Evolutionary conservation across 1,284 basidiomycete species (phyloP), one percentile per base, ranked within the genome.

Genomic region (Heterobasidion occidentale): DNA sequence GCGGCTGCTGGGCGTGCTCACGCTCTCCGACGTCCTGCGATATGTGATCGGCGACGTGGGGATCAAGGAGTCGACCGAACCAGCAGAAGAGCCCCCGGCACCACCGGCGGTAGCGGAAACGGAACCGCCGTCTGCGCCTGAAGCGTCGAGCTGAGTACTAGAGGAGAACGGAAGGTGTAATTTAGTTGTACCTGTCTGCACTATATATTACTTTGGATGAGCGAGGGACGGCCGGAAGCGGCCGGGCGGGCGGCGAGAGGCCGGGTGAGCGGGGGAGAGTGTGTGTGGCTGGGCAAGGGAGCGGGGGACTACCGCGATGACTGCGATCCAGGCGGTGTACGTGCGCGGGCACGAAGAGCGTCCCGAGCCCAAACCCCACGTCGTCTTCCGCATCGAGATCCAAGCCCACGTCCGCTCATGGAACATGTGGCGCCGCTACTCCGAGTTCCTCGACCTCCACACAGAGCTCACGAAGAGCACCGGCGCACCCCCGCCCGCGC

Each of bases 361-460:
- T 53, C 65, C 73, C 2, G 64, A 73, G 46, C 85, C 89, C 64
- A 87, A 86, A 65, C 71, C 83, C n/a, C 90, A 94, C 67, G 78
- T 78, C 58, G 90, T 90, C 62, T 95, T 90, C 72, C 80, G 79
- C 58, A 88, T 95, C 65, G 80, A 87, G 59, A 83, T 95, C 60
- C 83, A 86, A 65, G 88, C 88, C 14, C 83, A 90, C 58, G 87
- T 93, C 20, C 86, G 90, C 60, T 88, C 91, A 67, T 98, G 94
- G 94, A 84, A 88, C 48, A 91, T 97, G 75, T 91, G 90, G 81
- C 79, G 90, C 58, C 89, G 95, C 55, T 98, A 97, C 74, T 95
- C 92, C 46, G 94, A 97, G 69, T 98, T 98, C 73, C 83, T 83
- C 63, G 86, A 92, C 60, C 83, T 98, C 20, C 81, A 97, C 70